Percentiles rank a stretch among this genome's conserved stretches.
Evolutionary conservation across 805 yeast species (phyloP).

Genomic region (Candida nonsorbophila): DNA sequence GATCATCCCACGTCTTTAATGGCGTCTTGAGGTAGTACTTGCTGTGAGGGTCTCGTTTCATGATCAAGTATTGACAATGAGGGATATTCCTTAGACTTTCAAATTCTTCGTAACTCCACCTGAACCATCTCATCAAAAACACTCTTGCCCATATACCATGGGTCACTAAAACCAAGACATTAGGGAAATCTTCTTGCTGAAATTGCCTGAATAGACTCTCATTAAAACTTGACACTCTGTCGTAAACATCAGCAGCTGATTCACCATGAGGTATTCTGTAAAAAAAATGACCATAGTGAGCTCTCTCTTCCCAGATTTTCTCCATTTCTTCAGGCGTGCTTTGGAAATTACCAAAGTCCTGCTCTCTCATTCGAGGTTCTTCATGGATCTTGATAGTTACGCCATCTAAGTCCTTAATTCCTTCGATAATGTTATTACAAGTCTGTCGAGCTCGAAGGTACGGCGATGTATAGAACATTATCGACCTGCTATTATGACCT

Average conservation of each 20-base stretch:
- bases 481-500: conserved; percentile 22
- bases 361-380: conserved; percentile 91
- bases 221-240: conserved; percentile 84
- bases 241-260: conserved; percentile 94
- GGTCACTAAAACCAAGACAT: conserved; percentile 76
- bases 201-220: conserved; percentile 84
- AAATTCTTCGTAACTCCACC: conserved; percentile 89
- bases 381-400: conserved; percentile 57
- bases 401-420: conserved; percentile 42
- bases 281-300: conserved; percentile 75
- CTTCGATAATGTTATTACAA: conserved; percentile 60
- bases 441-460: conserved; percentile 83
- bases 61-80: conserved; percentile 75
- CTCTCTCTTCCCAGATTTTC: conserved; percentile 75
- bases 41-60: conserved; percentile 55
- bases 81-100: conserved; percentile 79
- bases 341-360: conserved; percentile 93
- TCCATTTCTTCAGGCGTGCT: conserved; percentile 72
- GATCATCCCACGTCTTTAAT: conserved; percentile 68
- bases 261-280: conserved; percentile 92
- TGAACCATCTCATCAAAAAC: conserved; percentile 88
- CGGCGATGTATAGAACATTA: conserved; percentile 82
- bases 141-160: conserved; percentile 96
- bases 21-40: conserved; percentile 57
- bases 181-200: conserved; percentile 64